phyloP scores from a whole-genome alignment of 805 yeast species.

The Kodamaea restingae region DNA sequence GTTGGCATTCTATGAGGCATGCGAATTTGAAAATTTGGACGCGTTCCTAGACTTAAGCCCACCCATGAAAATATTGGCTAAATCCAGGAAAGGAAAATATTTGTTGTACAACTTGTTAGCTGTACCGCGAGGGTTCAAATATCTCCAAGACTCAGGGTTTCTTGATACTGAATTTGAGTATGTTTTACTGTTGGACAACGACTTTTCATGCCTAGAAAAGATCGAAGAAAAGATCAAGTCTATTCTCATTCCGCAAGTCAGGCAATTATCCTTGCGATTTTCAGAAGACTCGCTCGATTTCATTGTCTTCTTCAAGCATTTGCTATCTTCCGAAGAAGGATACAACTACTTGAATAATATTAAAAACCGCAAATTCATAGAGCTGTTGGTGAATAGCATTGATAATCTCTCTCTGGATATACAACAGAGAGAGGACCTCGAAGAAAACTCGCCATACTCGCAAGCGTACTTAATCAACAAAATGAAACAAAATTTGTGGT shows the following conservation, averaged over 20 bases:
- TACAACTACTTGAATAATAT: conserved; percentile 48
- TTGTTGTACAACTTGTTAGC: conserved; percentile 62
- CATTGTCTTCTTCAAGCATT: conserved; percentile 71
- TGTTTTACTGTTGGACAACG: conserved; percentile 52
- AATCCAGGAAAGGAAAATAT: conserved; percentile 29
- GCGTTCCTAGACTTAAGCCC: conserved; percentile 55
- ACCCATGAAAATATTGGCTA: conserved; percentile 37
- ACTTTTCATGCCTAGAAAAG: conserved; percentile 30
- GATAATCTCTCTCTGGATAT: conserved; percentile 15
- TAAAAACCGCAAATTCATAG: conserved; percentile 42
- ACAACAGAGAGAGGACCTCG: conserved; percentile 7
- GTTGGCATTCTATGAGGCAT: conserved; percentile 16
- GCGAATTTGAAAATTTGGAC: conserved; percentile 40
- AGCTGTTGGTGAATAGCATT: conserved; percentile 26
- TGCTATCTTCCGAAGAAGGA: conserved; percentile 81
- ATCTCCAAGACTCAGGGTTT: conserved; percentile 52
- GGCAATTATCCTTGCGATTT: not conserved
- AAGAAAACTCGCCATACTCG: conserved; percentile 14
- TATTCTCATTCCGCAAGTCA: not conserved
- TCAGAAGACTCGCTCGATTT: conserved; percentile 1
- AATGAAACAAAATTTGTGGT: conserved; percentile 79
- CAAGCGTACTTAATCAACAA: conserved; percentile 21
- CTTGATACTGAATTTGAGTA: conserved; percentile 60
- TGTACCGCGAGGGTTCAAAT: conserved; percentile 65
- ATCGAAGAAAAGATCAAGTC: conserved; percentile 38